phyloP scores from a whole-genome alignment of 345 rosid genomes.

The Carallia brachiata region DNA sequence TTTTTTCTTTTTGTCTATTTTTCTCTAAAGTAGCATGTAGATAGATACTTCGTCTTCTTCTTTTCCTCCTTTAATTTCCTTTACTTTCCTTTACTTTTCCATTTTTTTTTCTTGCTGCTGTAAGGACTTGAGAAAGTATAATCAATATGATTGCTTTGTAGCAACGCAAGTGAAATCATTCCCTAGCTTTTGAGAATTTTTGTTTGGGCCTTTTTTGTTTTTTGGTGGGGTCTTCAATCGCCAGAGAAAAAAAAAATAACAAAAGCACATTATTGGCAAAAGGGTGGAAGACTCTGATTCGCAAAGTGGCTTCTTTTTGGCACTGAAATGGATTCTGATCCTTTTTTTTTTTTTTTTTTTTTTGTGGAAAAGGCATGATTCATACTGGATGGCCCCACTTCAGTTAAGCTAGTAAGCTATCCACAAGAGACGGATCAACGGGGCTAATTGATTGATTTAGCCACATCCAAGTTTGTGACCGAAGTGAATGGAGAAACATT shows the following conservation, averaged over 20 bases:
- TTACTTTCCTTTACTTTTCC: background rate
- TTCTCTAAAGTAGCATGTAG: slow-evolving; percentile 28
- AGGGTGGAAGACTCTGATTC: slow-evolving; percentile 29
- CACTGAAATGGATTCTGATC: slow-evolving; percentile 44
- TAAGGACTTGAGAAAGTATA: slow-evolving; percentile 16
- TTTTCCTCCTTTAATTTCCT: background rate
- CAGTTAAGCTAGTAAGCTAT: slow-evolving; percentile 11
- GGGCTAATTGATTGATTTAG: slow-evolving; percentile 29
- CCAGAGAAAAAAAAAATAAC: slow-evolving; percentile 6
- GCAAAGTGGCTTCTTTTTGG: slow-evolving; percentile 36
- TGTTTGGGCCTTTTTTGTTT: slow-evolving; percentile 32
- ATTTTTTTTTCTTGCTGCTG: slow-evolving; percentile 27
- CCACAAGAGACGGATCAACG: slow-evolving; percentile 13
- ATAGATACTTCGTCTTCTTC: slow-evolving; percentile 18
- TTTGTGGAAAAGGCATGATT: slow-evolving; percentile 22
- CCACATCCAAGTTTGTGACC: slow-evolving; percentile 31
- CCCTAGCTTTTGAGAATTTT: slow-evolving; percentile 41
- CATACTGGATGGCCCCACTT: slow-evolving; percentile 23
- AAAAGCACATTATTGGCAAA: slow-evolving; percentile 16
- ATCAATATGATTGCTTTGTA: slow-evolving; percentile 44
- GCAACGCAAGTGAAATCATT: slow-evolving; percentile 44
- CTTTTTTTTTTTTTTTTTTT: slow-evolving; percentile 4
- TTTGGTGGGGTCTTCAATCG: slow-evolving; percentile 14
- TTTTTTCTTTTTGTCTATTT: background rate
- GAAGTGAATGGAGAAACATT: slow-evolving; percentile 29